These are phyloP conservation scores for Jaapia argillacea DNA, from an alignment of 768 basidiomycete species.

Conservation along the genomic window DNA sequence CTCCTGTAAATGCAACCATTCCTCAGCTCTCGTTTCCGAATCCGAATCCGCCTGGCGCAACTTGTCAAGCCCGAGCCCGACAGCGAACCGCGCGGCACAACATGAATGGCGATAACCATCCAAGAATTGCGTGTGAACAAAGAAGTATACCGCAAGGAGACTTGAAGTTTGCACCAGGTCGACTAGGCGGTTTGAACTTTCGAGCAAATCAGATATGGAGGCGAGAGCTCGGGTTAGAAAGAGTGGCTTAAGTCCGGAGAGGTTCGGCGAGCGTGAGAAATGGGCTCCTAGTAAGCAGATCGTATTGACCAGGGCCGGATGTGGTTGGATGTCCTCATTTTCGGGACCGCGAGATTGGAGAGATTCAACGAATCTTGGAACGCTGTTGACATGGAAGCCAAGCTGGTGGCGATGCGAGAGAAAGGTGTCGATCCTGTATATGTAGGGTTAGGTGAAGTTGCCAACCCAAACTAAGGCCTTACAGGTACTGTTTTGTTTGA, in stretches of 20 bases:
- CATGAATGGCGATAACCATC: constrained; percentile 56
- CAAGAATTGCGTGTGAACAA: constrained; percentile 40
- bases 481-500: too few relatives aligned
- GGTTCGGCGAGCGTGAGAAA: constrained; percentile 33
- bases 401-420: constrained; percentile 48
- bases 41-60: constrained; percentile 48
- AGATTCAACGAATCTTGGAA: constrained; percentile 25
- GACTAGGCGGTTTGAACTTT: constrained; percentile 42
- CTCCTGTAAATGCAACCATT: constrained; percentile 12
- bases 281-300: constrained; percentile 51
- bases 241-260: constrained; percentile 32
- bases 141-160: constrained; percentile 51
- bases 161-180: constrained; percentile 53
- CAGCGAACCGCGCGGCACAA: too few relatives aligned
- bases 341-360: constrained; percentile 9
- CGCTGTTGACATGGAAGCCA: constrained; percentile 35
- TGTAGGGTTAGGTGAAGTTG: constrained; percentile 1
- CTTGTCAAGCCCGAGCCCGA: too few relatives aligned
- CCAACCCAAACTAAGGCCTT: too few relatives aligned
- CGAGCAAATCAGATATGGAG: constrained; percentile 43
- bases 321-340: constrained; percentile 23
- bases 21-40: constrained; percentile 35
- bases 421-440: constrained; percentile 46
- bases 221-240: constrained; percentile 40
- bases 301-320: constrained; percentile 52